Percentiles rank a stretch among this genome's conserved stretches.
Evolutionary conservation across 2,329 filamentous ascomycete species (phyloP).

Genomic region (Pyrenochaeta sp.): DNA sequence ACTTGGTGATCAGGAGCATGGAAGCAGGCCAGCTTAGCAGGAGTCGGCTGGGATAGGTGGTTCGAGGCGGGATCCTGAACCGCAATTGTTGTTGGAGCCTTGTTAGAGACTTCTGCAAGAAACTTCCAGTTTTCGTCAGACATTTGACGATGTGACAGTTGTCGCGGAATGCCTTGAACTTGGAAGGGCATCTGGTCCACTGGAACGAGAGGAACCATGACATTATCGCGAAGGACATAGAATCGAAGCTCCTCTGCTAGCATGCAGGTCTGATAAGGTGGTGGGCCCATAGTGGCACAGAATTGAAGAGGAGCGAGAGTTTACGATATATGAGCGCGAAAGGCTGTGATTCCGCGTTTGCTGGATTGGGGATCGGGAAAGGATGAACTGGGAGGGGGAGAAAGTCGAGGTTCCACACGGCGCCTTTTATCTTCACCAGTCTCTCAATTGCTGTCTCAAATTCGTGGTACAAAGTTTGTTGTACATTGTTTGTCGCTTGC

Average conservation of each 20-base stretch:
- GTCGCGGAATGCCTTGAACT: conserved; percentile 47
- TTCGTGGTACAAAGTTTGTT: too few species aligned
- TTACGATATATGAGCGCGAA: too few species aligned
- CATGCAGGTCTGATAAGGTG: background rate
- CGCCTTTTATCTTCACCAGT: too few species aligned
- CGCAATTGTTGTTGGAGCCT: conserved; percentile 12
- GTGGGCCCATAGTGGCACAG: conserved; percentile 12
- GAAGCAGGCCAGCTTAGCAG: conserved; percentile 7
- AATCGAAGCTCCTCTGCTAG: conserved; percentile 34
- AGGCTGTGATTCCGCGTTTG: too few species aligned
- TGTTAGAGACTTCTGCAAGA: conserved; percentile 21
- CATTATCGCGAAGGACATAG: conserved; percentile 48
- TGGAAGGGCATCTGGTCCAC: conserved; percentile 53
- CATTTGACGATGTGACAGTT: conserved; percentile 38
- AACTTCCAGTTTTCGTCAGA: conserved; percentile 34
- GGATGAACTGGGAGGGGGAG: too few species aligned
- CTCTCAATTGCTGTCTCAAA: too few species aligned
- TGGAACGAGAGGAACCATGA: conserved; percentile 51
- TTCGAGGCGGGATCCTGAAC: conserved; percentile 8
- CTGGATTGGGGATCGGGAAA: too few species aligned
- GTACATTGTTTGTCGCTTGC: too few species aligned
- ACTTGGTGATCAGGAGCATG: conserved; percentile 30
- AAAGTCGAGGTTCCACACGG: too few species aligned
- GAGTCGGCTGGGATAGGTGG: background rate
- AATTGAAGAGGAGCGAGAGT: background rate